Conservation (phyloP, 1,284 basidiomycete species). For the Fomitiporia mediterranea region DNA sequence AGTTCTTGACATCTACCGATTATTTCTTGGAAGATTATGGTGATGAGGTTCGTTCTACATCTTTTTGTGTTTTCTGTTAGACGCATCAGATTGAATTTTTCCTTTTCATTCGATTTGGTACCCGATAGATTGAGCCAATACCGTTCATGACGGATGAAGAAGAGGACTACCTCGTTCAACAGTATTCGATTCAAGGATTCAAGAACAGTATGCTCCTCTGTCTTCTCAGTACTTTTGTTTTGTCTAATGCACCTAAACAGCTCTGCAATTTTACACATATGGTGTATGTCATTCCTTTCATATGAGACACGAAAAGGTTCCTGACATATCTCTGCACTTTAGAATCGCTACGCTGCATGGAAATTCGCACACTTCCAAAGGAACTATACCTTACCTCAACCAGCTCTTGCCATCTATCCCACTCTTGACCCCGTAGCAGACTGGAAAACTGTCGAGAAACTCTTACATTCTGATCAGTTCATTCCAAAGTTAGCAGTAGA, state of each 20-base stretch:
- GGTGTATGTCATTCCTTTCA: slow-evolving; percentile 33
- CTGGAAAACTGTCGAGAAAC: slow-evolving; percentile 42
- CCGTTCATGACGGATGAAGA: slow-evolving; percentile 53
- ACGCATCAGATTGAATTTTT: not conserved
- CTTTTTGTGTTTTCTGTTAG: not conserved
- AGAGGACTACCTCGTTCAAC: slow-evolving; percentile 63
- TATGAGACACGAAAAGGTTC: not conserved
- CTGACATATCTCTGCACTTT: not conserved
- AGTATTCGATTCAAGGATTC: slow-evolving; percentile 54
- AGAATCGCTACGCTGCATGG: slow-evolving; percentile 54
- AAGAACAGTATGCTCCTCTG: slow-evolving; percentile 40
- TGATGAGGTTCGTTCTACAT: slow-evolving; percentile 30
- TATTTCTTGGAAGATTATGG: slow-evolving; percentile 51
- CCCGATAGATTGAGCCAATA: slow-evolving; percentile 48
- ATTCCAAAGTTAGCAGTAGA: slow-evolving; percentile 48
- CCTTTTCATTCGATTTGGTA: not conserved
- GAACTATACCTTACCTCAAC: slow-evolving; percentile 53
- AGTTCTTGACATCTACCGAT: slow-evolving; percentile 44
- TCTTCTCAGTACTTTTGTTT: too few species aligned
- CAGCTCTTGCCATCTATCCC: slow-evolving; percentile 53
- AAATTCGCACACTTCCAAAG: slow-evolving; percentile 47
- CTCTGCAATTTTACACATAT: slow-evolving; percentile 52
- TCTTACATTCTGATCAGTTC: slow-evolving; percentile 41
- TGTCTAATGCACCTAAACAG: too few species aligned
- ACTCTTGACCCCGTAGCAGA: slow-evolving; percentile 62